phyloP scores from a whole-genome alignment of 805 yeast species.

The Candida adriatica region DNA sequence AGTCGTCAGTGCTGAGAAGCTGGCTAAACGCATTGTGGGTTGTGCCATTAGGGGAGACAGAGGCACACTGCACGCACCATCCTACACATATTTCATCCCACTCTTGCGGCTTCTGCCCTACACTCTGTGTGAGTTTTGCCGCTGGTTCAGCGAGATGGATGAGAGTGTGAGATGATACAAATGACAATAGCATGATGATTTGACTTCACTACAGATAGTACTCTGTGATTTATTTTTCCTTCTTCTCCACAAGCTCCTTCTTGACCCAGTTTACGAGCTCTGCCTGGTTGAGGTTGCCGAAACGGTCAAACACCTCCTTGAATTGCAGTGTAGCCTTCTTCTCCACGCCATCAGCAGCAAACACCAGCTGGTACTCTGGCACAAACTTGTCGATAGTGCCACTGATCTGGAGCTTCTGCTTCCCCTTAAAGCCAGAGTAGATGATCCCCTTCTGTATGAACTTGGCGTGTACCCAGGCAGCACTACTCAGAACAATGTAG shows the following conservation, averaged over 20 bases:
- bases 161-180: conserved; percentile 12
- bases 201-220: neutral
- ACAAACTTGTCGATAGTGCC: conserved; percentile 32
- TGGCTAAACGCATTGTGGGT: conserved; percentile 49
- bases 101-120: conserved; percentile 63
- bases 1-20: conserved; percentile 48
- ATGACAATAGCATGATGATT: neutral
- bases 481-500: conserved; percentile 34
- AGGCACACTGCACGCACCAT: conserved; percentile 66
- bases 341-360: conserved; percentile 18
- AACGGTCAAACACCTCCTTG: conserved; percentile 31
- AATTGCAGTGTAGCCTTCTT: conserved; percentile 22
- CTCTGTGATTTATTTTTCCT: neutral
- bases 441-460: conserved; percentile 35
- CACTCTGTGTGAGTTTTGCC: conserved; percentile 32
- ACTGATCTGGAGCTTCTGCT: conserved; percentile 22
- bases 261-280: conserved; percentile 34
- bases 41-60: conserved; percentile 55
- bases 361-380: conserved; percentile 39
- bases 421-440: conserved; percentile 35
- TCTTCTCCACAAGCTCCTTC: conserved; percentile 2
- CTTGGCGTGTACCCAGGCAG: conserved; percentile 31
- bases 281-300: conserved; percentile 35
- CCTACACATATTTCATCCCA: conserved; percentile 68
- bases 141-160: conserved; percentile 68